Conservation (phyloP, 768 basidiomycete species). For the Rhizopogon rudus region DNA sequence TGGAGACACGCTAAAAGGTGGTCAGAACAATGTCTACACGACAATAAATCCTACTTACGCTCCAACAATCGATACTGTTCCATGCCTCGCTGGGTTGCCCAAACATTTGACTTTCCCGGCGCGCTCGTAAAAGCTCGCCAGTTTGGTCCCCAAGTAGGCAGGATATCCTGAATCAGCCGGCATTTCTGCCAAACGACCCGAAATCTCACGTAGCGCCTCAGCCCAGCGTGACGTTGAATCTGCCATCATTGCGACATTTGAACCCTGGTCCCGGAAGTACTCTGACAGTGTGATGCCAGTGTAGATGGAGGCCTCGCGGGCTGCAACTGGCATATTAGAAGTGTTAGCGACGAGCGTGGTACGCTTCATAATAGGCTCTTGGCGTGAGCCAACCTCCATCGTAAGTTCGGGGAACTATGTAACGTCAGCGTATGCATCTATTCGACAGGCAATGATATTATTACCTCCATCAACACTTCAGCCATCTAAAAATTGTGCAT, state of each 20-base stretch:
- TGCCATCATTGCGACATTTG: constrained; percentile 98
- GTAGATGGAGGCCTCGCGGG: constrained; percentile 98
- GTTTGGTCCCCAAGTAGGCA: constrained; percentile 91
- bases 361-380: constrained; percentile 99
- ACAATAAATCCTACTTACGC: constrained; percentile 61
- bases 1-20: constrained; percentile 75
- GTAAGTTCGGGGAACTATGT: constrained; percentile 81
- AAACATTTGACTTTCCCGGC: constrained; percentile 94
- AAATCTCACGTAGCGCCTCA: constrained; percentile 98
- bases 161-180: constrained; percentile 99
- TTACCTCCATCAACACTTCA: constrained; percentile 96
- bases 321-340: constrained; percentile 99
- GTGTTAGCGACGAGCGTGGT: constrained; percentile 98
- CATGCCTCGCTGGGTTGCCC: constrained; percentile 82
- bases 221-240: constrained; percentile 99
- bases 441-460: constrained; percentile 5
- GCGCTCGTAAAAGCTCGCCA: constrained; percentile 98
- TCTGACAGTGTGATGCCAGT: constrained; percentile 99
- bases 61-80: constrained; percentile 97
- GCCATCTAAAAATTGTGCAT: constrained; percentile 62
- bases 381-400: constrained; percentile 85
- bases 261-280: constrained; percentile 99
- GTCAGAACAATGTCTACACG: constrained; percentile 4
- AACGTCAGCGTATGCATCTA: background rate
- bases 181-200: constrained; percentile 99